These are phyloP conservation scores for Monilinia fructigena DNA, from an alignment of 2,329 filamentous ascomycete genomes.

Conservation along the genomic window DNA sequence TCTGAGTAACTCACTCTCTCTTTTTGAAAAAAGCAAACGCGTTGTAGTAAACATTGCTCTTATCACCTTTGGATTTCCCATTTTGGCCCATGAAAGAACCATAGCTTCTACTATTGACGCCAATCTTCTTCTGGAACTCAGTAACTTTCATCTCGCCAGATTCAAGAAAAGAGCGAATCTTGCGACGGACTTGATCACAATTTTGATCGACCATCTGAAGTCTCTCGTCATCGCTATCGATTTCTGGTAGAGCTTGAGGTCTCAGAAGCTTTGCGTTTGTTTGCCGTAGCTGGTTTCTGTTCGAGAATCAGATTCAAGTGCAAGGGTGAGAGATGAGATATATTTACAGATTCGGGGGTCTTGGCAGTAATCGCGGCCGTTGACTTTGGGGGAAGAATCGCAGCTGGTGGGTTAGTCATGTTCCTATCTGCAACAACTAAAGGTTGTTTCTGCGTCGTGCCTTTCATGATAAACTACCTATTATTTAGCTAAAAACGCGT, in stretches of 20 bases:
- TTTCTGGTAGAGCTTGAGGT: slow-evolving; percentile 21
- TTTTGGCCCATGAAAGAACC: slow-evolving; percentile 51
- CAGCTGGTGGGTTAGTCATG: not conserved
- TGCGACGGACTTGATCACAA: slow-evolving; percentile 43
- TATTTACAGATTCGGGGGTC: not conserved
- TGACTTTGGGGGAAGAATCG: slow-evolving; percentile 5
- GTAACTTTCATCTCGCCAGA: slow-evolving; percentile 46
- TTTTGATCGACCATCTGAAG: slow-evolving; percentile 26
- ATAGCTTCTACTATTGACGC: slow-evolving; percentile 42
- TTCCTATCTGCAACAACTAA: slow-evolving; percentile 9
- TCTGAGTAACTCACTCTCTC: slow-evolving; percentile 41
- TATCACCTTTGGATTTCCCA: slow-evolving; percentile 43
- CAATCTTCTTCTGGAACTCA: slow-evolving; percentile 45
- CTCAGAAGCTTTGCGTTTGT: slow-evolving; percentile 29
- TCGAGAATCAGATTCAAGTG: not conserved
- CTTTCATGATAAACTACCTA: not conserved
- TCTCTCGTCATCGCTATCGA: slow-evolving; percentile 28
- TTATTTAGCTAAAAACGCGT: not conserved
- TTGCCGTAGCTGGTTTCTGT: slow-evolving; percentile 13
- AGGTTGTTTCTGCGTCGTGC: not conserved
- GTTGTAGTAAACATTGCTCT: slow-evolving; percentile 41
- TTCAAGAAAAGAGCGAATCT: slow-evolving; percentile 45
- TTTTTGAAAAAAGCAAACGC: slow-evolving; percentile 50
- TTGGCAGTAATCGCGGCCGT: not conserved
- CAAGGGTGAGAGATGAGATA: not conserved